These are phyloP conservation scores for Ogataea methylovora DNA, from an alignment of 805 yeast genomes.

Conservation along the genomic window DNA sequence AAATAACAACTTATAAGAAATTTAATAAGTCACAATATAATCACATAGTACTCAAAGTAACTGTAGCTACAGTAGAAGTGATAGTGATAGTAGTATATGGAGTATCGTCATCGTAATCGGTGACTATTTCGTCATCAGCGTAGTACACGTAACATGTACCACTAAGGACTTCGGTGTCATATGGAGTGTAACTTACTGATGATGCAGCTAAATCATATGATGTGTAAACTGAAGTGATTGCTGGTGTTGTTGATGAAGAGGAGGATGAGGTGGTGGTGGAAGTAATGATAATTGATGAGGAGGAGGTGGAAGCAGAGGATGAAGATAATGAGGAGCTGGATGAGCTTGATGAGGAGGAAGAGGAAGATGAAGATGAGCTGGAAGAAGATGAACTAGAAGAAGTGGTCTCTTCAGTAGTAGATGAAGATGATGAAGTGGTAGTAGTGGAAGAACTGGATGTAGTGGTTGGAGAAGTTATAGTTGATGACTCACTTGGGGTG, in stretches of 20 bases:
- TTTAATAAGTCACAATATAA: not conserved
- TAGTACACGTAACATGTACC: slow-evolving; percentile 30
- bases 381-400: slow-evolving; percentile 30
- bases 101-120: slow-evolving; percentile 16
- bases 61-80: slow-evolving; percentile 26
- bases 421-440: slow-evolving; percentile 24
- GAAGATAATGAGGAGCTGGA: slow-evolving; percentile 4
- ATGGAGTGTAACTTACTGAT: slow-evolving; percentile 13
- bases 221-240: slow-evolving; percentile 1
- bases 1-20: no score
- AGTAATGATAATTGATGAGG: slow-evolving; percentile 1
- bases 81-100: slow-evolving; percentile 27
- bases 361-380: slow-evolving; percentile 27
- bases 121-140: slow-evolving; percentile 23
- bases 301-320: slow-evolving; percentile 3
- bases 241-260: slow-evolving; percentile 4
- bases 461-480: slow-evolving; percentile 9
- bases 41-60: slow-evolving; percentile 15
- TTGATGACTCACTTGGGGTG: slow-evolving; percentile 2
- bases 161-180: slow-evolving; percentile 20
- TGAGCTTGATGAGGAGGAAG: slow-evolving; percentile 6
- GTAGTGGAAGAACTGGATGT: slow-evolving; percentile 23
- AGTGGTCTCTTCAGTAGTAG: slow-evolving; percentile 30
- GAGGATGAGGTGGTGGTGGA: slow-evolving; percentile 6
- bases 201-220: slow-evolving; percentile 1